Conservation (phyloP, 2,329 filamentous ascomycete genomes). For the Colletotrichum melonis region DNA sequence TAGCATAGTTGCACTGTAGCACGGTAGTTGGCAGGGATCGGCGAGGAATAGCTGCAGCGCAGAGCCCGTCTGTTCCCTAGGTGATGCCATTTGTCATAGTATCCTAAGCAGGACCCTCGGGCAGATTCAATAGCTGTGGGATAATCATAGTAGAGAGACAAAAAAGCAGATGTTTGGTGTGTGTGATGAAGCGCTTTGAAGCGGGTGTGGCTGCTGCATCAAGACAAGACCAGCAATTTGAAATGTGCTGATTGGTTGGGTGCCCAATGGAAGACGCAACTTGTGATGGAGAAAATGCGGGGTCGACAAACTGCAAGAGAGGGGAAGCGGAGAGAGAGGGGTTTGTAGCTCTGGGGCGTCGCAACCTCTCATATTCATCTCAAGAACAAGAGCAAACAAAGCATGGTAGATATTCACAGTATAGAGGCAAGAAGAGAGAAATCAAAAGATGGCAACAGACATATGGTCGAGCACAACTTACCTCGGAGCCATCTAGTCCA, state of each 20-base stretch:
- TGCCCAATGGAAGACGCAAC: constrained; percentile 8
- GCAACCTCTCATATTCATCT: not conserved
- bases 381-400: not conserved
- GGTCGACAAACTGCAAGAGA: constrained; percentile 14
- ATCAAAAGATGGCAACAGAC: not conserved
- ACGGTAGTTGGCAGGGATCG: not conserved
- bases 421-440: not conserved
- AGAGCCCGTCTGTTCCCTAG: constrained; percentile 13
- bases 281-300: constrained; percentile 33
- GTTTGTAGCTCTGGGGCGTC: not conserved
- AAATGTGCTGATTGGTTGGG: constrained; percentile 2
- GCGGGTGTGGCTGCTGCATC: constrained; percentile 28
- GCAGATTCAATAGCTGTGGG: not conserved
- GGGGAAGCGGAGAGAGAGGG: constrained; percentile 13
- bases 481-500: not conserved
- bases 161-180: not conserved
- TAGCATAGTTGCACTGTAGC: not conserved
- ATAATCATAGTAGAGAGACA: no score
- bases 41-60: not conserved
- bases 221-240: not conserved
- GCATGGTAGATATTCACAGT: not conserved
- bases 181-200: constrained; percentile 26
- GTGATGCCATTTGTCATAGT: constrained; percentile 21
- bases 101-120: not conserved
- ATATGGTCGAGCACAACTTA: not conserved